A percentile compares a stretch with the other conserved stretches of the same genome.
phyloP scores from a whole-genome alignment of 2,329 filamentous ascomycete species.

The Hypocreales sp. region DNA sequence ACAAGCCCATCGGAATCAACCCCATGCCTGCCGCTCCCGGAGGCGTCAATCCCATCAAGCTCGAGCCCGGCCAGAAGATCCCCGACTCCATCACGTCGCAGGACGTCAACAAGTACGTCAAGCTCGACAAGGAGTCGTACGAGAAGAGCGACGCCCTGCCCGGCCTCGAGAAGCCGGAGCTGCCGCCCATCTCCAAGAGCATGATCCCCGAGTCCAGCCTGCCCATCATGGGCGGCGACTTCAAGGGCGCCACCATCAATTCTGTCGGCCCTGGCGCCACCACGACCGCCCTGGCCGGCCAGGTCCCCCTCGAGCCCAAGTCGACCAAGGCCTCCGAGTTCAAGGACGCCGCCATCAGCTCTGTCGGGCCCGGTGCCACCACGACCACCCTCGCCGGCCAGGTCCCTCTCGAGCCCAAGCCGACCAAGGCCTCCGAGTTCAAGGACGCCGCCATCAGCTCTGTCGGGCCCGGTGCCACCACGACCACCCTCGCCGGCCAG shows the following conservation, averaged over 20 bases:
- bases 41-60: constrained; percentile 62
- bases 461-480: constrained; percentile 42
- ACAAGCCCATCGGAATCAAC: constrained; percentile 40
- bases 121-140: constrained; percentile 73
- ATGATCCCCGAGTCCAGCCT: constrained; percentile 74
- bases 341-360: constrained; percentile 31
- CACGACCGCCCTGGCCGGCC: constrained; percentile 52
- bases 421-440: not conserved
- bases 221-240: constrained; percentile 41
- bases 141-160: constrained; percentile 58
- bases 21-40: constrained; percentile 47
- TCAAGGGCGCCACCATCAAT: constrained; percentile 26
- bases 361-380: constrained; percentile 38
- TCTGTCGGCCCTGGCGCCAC: constrained; percentile 41
- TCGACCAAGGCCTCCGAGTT: no score
- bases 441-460: constrained; percentile 18
- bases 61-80: constrained; percentile 68
- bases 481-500: constrained; percentile 50
- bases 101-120: constrained; percentile 55
- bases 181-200: constrained; percentile 42
- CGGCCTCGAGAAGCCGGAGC: constrained; percentile 25
- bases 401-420: constrained; percentile 46
- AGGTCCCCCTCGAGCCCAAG: constrained; percentile 50
- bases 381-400: constrained; percentile 54
- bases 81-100: constrained; percentile 54